Conservation (phyloP, 2,329 filamentous ascomycete species). For the Alternaria ethzedia region DNA sequence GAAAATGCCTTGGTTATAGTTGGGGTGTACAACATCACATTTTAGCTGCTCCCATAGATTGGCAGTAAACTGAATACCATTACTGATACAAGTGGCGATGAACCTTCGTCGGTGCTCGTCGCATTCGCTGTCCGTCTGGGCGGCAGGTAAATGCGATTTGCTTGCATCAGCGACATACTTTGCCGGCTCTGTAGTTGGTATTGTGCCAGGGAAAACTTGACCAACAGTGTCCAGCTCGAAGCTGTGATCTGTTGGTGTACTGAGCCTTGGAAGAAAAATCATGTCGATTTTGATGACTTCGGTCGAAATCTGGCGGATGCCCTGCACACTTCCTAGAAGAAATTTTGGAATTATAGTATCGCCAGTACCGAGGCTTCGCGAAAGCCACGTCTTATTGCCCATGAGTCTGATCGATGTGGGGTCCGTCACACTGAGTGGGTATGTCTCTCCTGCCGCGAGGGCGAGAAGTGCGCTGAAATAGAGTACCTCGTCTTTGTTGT, state of each 20-base stretch:
- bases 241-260: background rate
- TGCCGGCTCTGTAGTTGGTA: background rate
- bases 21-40: conserved; percentile 14
- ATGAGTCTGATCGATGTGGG: background rate
- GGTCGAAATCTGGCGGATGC: conserved; percentile 13
- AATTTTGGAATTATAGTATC: conserved; percentile 13
- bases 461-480: conserved; percentile 14
- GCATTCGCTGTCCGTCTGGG: background rate
- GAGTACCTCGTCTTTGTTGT: conserved; percentile 10
- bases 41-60: conserved; percentile 20
- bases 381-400: conserved; percentile 12
- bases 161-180: background rate
- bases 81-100: conserved; percentile 18
- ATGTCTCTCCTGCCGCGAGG: conserved; percentile 18
- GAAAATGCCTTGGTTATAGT: conserved; percentile 16
- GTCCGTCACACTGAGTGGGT: conserved; percentile 18
- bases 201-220: background rate
- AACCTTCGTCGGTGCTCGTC: conserved; percentile 16
- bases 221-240: background rate
- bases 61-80: conserved; percentile 13
- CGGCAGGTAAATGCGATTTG: background rate
- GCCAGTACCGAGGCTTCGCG: background rate
- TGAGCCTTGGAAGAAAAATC: conserved; percentile 10
- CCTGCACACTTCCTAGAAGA: background rate
- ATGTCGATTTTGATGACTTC: conserved; percentile 16